Conservation (phyloP, 352 stramenopile genomes). For the Phytophthora chlamydospora region DNA sequence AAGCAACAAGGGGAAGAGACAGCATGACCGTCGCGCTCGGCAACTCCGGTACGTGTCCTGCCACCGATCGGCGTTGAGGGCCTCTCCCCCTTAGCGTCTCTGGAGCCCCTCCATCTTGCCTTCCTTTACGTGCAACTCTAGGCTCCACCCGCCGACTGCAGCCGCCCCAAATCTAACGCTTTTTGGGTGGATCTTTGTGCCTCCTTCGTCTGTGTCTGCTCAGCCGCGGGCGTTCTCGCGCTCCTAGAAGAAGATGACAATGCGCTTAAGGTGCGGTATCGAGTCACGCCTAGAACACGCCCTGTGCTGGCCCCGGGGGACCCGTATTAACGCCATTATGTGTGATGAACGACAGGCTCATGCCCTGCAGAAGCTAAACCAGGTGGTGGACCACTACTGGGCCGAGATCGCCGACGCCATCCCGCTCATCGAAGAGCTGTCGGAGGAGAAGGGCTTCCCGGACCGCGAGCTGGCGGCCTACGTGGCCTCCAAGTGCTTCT, state of each 20-base stretch:
- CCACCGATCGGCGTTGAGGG: not conserved
- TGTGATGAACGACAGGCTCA: slow-evolving; percentile 56
- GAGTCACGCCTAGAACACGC: not conserved
- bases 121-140: slow-evolving; percentile 5
- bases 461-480: slow-evolving; percentile 91
- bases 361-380: slow-evolving; percentile 92
- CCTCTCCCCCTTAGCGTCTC: slow-evolving; percentile 4
- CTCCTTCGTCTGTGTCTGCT: slow-evolving; percentile 17
- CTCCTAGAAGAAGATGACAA: slow-evolving; percentile 93
- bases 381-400: slow-evolving; percentile 95
- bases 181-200: slow-evolving; percentile 37
- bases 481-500: slow-evolving; percentile 97
- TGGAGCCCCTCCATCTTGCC: not conserved
- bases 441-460: slow-evolving; percentile 92
- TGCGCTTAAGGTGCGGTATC: slow-evolving; percentile 69
- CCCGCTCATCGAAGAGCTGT: slow-evolving; percentile 93
- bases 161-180: slow-evolving; percentile 34
- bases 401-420: slow-evolving; percentile 93
- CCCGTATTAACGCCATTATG: slow-evolving; percentile 16
- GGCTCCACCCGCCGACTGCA: slow-evolving; percentile 11
- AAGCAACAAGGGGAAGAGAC: slow-evolving; percentile 42
- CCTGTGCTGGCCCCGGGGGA: not conserved
- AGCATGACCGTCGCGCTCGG: slow-evolving; percentile 56
- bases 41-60: slow-evolving; percentile 61
- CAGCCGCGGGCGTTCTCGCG: slow-evolving; percentile 88